Evolutionary conservation across 768 basidiomycete species (phyloP), one percentile per base, ranked within the genome.

Genomic region (Panaeolus papilionaceus): DNA sequence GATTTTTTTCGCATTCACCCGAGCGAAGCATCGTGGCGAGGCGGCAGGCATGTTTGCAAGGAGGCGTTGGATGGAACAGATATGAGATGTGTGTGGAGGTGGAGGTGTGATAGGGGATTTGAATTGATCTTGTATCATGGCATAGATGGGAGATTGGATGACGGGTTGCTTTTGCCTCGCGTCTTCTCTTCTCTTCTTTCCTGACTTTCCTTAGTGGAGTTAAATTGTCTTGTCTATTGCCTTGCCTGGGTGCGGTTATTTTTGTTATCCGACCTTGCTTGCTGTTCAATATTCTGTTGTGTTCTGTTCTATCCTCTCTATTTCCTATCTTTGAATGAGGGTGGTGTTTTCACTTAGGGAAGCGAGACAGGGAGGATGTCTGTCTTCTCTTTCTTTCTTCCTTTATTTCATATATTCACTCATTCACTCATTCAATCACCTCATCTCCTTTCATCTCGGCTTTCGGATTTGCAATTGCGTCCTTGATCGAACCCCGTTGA

Each of bases 401-500:
- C 40, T 42, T 42, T 10, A 10, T 42, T 42, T 42, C 40, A 10
- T 42, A 10, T 42, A 42, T 42, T 42, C 45, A 45, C 20, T 45
- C 45, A 45, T 45, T 45, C 16, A n/a, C 7, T n/a, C 44, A 5
- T 45, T 45, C 16, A 45, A 14, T 20, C 45, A 40, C 39, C 14
- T 33, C 5, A 33, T 33, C 16, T 28, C 11, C 6, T 33, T 23
- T 49, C n/a, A 49, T 49, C 23, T 49, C 44, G 44, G 44, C 12
- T 45, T 45, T 45, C 47, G 23, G 54, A 16, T 58, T 58, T 23
- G 54, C 20, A 58, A 33, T 58, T 58, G 54, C 28, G 20, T 58
- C 33, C 33, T 33, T 33, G 33, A 23, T 23, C 23, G 23, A 33
- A 2, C 33, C 33, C 33, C 3, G 33, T 23, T 23, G 33, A 5